phyloP scores from a whole-genome alignment of 75 land plant genomes.

The Selaginella tamariscina region DNA sequence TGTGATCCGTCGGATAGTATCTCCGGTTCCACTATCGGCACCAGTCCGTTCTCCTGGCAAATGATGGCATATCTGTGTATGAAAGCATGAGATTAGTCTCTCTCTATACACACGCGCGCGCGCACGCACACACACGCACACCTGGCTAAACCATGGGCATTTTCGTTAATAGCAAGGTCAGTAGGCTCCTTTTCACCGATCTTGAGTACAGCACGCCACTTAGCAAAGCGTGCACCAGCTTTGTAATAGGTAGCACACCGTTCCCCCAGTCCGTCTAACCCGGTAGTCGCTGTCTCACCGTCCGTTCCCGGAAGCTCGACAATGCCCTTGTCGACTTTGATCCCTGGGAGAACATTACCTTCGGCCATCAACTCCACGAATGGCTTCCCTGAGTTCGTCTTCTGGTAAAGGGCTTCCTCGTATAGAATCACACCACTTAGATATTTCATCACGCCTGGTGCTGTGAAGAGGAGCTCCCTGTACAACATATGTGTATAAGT shows the following conservation, averaged over 20 bases:
- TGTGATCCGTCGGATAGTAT: conserved; percentile 12
- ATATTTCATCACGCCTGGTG: conserved; percentile 34
- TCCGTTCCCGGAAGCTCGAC: conserved; percentile 30
- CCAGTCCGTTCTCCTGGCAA: conserved; percentile 24
- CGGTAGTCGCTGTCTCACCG: conserved; percentile 54
- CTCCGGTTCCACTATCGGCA: conserved; percentile 38
- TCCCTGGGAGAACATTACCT: conserved; percentile 30
- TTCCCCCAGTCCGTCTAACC: conserved; percentile 47
- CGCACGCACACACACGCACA: conserved; percentile 28
- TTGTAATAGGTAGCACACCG: conserved; percentile 31
- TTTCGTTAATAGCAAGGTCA: conserved; percentile 28
- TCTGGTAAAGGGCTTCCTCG: conserved; percentile 33
- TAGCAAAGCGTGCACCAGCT: conserved; percentile 34
- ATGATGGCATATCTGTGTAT: conserved; percentile 1
- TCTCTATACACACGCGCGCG: conserved; percentile 10
- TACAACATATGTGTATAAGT: too few species aligned
- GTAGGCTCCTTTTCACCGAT: conserved; percentile 22
- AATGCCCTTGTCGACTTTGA: conserved; percentile 35
- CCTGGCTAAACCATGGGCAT: conserved; percentile 35
- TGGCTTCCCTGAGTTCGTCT: conserved; percentile 27
- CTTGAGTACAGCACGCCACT: conserved; percentile 35
- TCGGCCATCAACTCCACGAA: conserved; percentile 30
- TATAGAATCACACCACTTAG: conserved; percentile 34
- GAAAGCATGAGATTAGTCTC: not conserved
- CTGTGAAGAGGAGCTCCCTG: conserved; percentile 37